Conservation (phyloP, 2,329 filamentous ascomycete genomes). For the Reticulascus tulasneorum region DNA sequence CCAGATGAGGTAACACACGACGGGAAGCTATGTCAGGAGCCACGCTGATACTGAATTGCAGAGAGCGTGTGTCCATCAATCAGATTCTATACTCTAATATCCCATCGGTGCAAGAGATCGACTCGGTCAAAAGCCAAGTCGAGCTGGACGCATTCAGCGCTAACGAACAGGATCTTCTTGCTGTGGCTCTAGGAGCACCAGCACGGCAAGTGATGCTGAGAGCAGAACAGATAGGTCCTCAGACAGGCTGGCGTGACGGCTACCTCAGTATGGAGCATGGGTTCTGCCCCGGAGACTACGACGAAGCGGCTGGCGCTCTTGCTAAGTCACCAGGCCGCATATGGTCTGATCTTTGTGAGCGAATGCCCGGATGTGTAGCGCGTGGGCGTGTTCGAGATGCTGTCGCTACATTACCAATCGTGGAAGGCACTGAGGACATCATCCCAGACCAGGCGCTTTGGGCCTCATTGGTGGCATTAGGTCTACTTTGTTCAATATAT, state of each 20-base stretch:
- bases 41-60: conserved; percentile 12
- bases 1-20: conserved; percentile 31
- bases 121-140: conserved; percentile 28
- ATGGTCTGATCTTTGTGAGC: conserved; percentile 50
- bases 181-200: conserved; percentile 49
- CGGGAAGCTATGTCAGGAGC: background rate
- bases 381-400: conserved; percentile 46
- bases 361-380: conserved; percentile 49
- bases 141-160: conserved; percentile 44
- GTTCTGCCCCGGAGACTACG: conserved; percentile 47
- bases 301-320: conserved; percentile 42
- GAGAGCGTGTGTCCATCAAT: conserved; percentile 43
- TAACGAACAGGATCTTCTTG: conserved; percentile 44
- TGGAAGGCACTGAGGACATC: conserved; percentile 44
- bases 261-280: conserved; percentile 48
- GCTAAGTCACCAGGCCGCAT: conserved; percentile 45
- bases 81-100: conserved; percentile 42
- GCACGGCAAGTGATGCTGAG: conserved; percentile 50
- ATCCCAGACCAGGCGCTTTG: conserved; percentile 50
- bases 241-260: conserved; percentile 49
- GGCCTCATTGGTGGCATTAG: conserved; percentile 47
- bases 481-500: conserved; percentile 51
- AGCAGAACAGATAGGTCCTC: conserved; percentile 46
- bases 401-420: conserved; percentile 41
- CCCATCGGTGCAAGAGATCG: conserved; percentile 35